Evolutionary conservation across 2,329 filamentous ascomycete species (phyloP), one percentile per base, ranked within the genome.

Genomic region (Pseudogymnoascus sp.): DNA sequence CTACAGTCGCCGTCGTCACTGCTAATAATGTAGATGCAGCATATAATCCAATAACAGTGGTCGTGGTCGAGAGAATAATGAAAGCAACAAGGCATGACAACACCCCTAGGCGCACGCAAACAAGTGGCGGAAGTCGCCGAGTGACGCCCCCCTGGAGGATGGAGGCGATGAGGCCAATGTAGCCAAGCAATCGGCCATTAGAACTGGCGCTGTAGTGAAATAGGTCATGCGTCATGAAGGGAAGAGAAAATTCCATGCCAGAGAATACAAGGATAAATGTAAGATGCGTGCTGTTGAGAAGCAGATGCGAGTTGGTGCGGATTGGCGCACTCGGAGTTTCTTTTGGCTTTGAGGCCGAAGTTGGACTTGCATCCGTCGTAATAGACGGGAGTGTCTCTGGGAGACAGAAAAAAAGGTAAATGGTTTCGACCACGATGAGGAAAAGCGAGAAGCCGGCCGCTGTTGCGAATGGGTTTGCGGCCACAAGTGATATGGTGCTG

Each of bases 211-310:
- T 84, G 71, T 94, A 95, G 7, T 83, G 82, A 73, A 97, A 97
- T 47, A 99, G 83, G 60, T 96, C 93, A 69, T 94, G 96, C 0
- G 93, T 97, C 85, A 99, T 92, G 73, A 99, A 99, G 0, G 94
- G 92, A 2, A 99, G 82, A 0, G 91, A 96, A 74, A 96, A 97
- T 72, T 99, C 94, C 88, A 99, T 93, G 63, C 94, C 94, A 2
- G 91, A 96, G 76, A 99, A 99, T 75, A 96, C 96, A 11, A 99
- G 85, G 63, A 99, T 85, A 74, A 99, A 99, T 53, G 87, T 77
- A 70, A 97, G 88, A 74, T 99, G 94, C 0, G 90, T 86, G 1
- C 87, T 76, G 72, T 97, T 97, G 53, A 99, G 84, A 11, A 96
- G 73, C 30, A 84, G 76, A 67, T 94, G 91, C 3, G 88, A 91